These are phyloP conservation scores for Camelina laxa DNA, from an alignment of 345 rosid species.

Conservation along the genomic window DNA sequence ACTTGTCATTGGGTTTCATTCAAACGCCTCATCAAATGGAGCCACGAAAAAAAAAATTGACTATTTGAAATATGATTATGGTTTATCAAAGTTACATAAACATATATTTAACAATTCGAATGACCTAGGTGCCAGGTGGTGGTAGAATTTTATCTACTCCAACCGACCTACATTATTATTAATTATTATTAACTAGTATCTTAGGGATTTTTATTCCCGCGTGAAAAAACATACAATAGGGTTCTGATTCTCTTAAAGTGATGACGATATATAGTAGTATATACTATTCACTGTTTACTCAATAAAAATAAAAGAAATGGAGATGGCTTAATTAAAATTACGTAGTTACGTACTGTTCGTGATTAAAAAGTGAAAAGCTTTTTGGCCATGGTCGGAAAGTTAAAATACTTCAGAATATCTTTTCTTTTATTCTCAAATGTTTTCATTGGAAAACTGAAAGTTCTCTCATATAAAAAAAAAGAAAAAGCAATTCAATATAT, in stretches of 20 bases:
- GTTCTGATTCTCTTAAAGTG: not conserved
- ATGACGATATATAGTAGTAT: not conserved
- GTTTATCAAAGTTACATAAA: not conserved
- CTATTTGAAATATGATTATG: not conserved
- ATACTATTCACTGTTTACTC: constrained; percentile 16
- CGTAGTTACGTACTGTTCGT: constrained; percentile 11
- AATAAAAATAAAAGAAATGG: not conserved
- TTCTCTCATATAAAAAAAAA: not conserved
- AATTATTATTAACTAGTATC: constrained; percentile 28
- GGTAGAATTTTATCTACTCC: constrained; percentile 17
- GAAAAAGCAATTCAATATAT: not conserved
- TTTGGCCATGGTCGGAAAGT: constrained; percentile 29
- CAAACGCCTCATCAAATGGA: not conserved
- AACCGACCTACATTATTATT: constrained; percentile 28
- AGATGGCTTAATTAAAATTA: not conserved
- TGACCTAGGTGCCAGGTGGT: not conserved
- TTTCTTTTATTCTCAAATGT: constrained; percentile 34
- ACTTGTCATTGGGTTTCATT: not conserved
- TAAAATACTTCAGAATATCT: constrained; percentile 26
- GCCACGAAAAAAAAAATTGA: not conserved
- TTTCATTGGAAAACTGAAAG: constrained; percentile 27
- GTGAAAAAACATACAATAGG: constrained; percentile 2
- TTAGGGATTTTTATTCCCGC: not conserved
- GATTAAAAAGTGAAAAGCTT: constrained; percentile 12
- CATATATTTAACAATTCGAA: not conserved